Evolutionary conservation across 73 alveolate genomes (phyloP).

Genomic region (Effrenium voratum): DNA sequence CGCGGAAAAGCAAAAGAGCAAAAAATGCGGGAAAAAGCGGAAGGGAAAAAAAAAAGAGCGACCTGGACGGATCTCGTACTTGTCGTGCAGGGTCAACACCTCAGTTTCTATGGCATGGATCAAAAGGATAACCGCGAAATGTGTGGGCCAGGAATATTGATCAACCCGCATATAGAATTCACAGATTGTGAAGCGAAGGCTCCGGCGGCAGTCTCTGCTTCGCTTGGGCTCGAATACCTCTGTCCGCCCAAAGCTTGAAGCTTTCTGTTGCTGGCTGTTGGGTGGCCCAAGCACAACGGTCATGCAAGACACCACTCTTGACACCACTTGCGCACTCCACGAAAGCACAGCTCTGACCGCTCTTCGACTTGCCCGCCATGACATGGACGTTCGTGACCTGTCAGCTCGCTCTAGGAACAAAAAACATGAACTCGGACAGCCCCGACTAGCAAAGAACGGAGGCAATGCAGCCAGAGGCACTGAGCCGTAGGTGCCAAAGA

Average conservation of each 20-base stretch:
- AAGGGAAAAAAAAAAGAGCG: neutral
- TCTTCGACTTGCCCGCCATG: constrained; percentile 91
- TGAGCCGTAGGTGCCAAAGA: constrained; percentile 81
- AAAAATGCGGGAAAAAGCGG: neutral
- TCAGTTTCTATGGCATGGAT: no score
- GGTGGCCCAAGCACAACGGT: neutral
- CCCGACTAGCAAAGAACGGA: no score
- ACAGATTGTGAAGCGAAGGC: neutral
- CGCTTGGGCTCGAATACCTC: constrained; percentile 8
- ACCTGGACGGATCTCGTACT: constrained; percentile 94
- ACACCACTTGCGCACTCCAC: constrained; percentile 53
- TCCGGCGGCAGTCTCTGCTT: constrained; percentile 16
- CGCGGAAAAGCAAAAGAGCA: neutral
- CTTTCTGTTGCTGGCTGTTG: neutral
- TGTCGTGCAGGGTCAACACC: constrained; percentile 92
- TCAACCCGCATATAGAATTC: neutral
- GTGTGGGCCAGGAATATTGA: no score
- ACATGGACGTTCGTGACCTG: constrained; percentile 84
- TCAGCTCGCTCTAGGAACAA: neutral
- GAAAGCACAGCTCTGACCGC: constrained; percentile 91
- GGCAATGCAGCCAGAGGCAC: neutral
- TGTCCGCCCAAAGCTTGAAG: neutral
- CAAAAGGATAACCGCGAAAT: no score
- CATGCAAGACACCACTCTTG: neutral
- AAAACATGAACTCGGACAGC: neutral